Conservation (phyloP, 768 basidiomycete species). For the Termitomyces sp. region DNA sequence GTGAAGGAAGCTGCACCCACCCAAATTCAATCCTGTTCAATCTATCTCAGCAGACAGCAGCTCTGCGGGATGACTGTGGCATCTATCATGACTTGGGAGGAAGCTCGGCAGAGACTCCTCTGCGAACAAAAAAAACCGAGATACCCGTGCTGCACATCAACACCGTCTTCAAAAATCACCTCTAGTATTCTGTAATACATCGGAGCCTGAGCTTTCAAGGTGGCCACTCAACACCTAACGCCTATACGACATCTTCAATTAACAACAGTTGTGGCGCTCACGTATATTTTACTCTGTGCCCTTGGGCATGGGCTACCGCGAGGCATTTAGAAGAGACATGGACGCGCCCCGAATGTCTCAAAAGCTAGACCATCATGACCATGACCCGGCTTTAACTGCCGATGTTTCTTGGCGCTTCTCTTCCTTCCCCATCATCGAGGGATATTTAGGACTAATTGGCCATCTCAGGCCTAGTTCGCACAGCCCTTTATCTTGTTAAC, state of each 20-base stretch:
- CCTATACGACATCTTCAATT: not conserved
- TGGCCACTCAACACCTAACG: not conserved
- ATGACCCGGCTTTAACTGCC: not conserved
- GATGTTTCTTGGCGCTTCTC: no score
- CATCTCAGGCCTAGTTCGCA: not conserved
- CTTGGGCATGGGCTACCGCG: not conserved
- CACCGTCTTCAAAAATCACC: not conserved
- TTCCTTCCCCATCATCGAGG: not conserved
- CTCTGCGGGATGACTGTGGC: no score
- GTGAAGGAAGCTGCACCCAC: no score
- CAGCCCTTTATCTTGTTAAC: not conserved
- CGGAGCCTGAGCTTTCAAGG: not conserved
- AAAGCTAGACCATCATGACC: not conserved
- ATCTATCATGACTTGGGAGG: no score
- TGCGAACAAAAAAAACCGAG: not conserved
- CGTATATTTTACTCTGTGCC: not conserved
- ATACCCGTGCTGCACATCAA: not conserved
- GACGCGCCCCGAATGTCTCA: not conserved
- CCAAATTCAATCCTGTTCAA: no score
- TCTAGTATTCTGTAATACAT: not conserved
- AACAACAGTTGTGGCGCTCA: not conserved
- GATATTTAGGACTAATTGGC: not conserved
- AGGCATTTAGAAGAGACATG: not conserved
- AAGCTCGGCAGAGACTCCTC: no score
- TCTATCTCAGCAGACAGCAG: no score